Base-by-base conservation (phyloP, 495 filamentous ascomycete species). In the Tuber borchii region DNA sequence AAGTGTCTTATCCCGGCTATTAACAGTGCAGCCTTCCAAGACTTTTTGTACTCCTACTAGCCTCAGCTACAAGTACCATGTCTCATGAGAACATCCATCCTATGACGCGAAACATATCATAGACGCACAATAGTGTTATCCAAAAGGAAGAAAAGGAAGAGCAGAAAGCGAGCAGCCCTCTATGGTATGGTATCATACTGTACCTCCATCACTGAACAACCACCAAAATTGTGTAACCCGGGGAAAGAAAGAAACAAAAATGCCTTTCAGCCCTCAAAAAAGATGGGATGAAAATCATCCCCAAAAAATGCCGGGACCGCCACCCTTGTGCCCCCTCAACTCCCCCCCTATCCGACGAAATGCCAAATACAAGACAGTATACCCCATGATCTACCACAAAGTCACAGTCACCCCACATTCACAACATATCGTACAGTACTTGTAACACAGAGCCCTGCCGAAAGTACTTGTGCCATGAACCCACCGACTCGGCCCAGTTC, bases 201-300 rank as follows among this genome's bases (percentile, higher is more conserved):
- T 39, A 39, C 20, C 48, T 51, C n/a, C 51, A 31, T 31, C 9
- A 61, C 51, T 31, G n/a, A 31, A 61, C n/a, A n/a, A 61, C 51
- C 51, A 26, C 51, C n/a, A 31, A 61, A 61, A 3, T 9, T 16
- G 51, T 61, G 51, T 31, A 31, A 61, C 9, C 10, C 37, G 37
- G 37, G 37, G 1, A 12, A 31, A 61, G n/a, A 61, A 61, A 9
- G 17, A 45, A 45, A 45, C 0, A 39, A 39, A 56, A n/a, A 26
- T 8, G 26, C 51, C 10, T 16, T 31, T 61, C 51, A 61, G n/a
- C 51, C 51, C 51, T 61, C 51, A 61, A 61, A 61, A 61, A 61
- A n/a, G n/a, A 61, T 61, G 51, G 51, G 51, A 61, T n/a, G 51
- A 61, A 61, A 61, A 61, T 61, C n/a, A 31, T 31, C 51, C 51